phyloP scores from a whole-genome alignment of 1,284 basidiomycete species.

The Tylopilus orsonianus region DNA sequence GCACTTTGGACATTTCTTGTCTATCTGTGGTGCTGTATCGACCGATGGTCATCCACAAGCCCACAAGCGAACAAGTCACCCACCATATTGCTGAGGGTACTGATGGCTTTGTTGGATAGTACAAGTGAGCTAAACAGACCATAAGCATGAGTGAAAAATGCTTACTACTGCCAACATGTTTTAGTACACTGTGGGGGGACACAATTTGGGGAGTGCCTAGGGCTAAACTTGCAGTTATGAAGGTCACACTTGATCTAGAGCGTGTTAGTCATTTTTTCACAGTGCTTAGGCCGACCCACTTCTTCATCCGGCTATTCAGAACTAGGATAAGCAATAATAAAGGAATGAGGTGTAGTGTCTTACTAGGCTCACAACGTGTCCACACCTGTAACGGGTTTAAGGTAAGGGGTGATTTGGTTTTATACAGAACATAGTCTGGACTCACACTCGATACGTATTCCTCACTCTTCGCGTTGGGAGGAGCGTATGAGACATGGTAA shows the following conservation, averaged over 20 bases:
- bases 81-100: conserved; percentile 67
- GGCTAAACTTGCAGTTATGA: conserved; percentile 64
- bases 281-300: conserved; percentile 35
- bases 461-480: conserved; percentile 40
- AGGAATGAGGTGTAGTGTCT: conserved; percentile 22
- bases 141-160: conserved; percentile 7
- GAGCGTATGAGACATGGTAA: conserved; percentile 8
- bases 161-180: conserved; percentile 75
- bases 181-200: conserved; percentile 49
- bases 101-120: conserved; percentile 46
- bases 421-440: neutral
- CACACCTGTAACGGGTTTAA: conserved; percentile 44
- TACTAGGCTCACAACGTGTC: conserved; percentile 57
- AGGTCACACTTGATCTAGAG: conserved; percentile 62
- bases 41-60: conserved; percentile 45
- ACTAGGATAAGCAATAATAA: conserved; percentile 9
- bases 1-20: conserved; percentile 34
- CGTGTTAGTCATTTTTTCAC: conserved; percentile 12
- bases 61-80: conserved; percentile 38
- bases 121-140: conserved; percentile 12
- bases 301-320: conserved; percentile 58
- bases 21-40: conserved; percentile 36
- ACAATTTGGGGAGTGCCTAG: conserved; percentile 53
- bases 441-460: conserved; percentile 50
- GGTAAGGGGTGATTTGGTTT: conserved; percentile 8